Evolutionary conservation across 129 eudicot species (phyloP).

Genomic region (Cynara cardunculus): DNA sequence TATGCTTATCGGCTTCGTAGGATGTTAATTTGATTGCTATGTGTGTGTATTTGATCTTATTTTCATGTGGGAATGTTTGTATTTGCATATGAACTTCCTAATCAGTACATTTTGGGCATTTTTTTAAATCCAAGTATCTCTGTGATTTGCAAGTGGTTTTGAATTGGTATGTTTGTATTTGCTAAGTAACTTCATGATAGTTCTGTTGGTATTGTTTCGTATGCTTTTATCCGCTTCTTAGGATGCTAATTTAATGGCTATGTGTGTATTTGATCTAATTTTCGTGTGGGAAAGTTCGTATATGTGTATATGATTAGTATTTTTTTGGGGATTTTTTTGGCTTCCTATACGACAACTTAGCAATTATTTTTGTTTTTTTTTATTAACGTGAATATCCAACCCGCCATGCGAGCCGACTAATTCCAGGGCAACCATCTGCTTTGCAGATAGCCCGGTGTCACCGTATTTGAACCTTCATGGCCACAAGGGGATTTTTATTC

Average conservation of each 20-base stretch:
- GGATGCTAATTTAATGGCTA: background rate
- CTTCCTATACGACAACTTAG: background rate
- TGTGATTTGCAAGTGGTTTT: background rate
- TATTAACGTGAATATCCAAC: too few relatives aligned
- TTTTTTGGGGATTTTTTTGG: background rate
- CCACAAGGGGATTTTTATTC: too few relatives aligned
- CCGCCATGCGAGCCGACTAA: too few relatives aligned
- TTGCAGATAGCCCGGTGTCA: too few relatives aligned
- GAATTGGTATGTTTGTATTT: background rate
- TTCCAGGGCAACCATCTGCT: too few relatives aligned
- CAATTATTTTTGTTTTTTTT: background rate
- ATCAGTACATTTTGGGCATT: background rate
- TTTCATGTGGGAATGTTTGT: background rate
- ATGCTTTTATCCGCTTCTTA: background rate
- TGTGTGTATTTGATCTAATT: background rate
- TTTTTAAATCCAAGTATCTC: too few relatives aligned
- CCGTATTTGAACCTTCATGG: too few relatives aligned
- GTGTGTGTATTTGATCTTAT: background rate
- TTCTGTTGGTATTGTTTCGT: background rate
- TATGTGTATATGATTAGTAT: too few relatives aligned
- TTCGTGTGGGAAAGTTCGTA: background rate
- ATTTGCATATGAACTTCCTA: background rate
- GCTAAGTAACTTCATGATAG: background rate
- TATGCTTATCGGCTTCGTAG: background rate
- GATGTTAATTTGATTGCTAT: background rate